Conservation (phyloP, 75 land plant genomes). For the Pseudotsuga menziesii region DNA sequence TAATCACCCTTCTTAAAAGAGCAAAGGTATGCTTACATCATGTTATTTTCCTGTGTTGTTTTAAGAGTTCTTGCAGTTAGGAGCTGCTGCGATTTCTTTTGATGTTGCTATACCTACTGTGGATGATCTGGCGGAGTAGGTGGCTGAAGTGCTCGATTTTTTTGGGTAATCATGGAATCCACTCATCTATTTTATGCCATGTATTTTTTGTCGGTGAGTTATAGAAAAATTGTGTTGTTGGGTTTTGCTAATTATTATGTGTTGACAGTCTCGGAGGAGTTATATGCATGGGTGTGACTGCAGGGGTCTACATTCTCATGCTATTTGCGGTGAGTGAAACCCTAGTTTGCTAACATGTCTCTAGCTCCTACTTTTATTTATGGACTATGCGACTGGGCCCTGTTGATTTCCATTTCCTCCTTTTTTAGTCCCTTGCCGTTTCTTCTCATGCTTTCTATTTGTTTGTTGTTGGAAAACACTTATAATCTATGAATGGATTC, state of each 20-base stretch:
- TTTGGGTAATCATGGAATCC: constrained; percentile 46
- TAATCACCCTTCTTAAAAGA: neutral
- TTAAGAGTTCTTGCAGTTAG: constrained; percentile 68
- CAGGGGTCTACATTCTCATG: constrained; percentile 89
- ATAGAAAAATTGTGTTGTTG: neutral
- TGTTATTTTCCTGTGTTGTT: constrained; percentile 8
- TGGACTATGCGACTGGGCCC: neutral
- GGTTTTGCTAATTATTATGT: neutral
- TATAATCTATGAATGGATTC: neutral
- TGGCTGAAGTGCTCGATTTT: constrained; percentile 78
- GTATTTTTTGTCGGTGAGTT: neutral
- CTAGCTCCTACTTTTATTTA: neutral
- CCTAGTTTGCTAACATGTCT: neutral
- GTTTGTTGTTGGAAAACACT: neutral
- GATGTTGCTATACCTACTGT: constrained; percentile 45
- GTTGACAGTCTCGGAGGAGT: constrained; percentile 65
- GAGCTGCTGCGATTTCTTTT: constrained; percentile 69
- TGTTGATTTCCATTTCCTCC: neutral
- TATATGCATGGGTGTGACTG: constrained; percentile 89
- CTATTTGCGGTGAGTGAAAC: constrained; percentile 71
- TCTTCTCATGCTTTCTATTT: constrained; percentile 2
- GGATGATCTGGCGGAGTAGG: constrained; percentile 86
- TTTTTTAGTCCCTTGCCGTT: neutral
- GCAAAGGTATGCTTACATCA: constrained; percentile 9
- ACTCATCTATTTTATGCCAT: neutral